These are phyloP conservation scores for Penicillium freii DNA, from an alignment of 2,329 filamentous ascomycete genomes.

Conservation along the genomic window DNA sequence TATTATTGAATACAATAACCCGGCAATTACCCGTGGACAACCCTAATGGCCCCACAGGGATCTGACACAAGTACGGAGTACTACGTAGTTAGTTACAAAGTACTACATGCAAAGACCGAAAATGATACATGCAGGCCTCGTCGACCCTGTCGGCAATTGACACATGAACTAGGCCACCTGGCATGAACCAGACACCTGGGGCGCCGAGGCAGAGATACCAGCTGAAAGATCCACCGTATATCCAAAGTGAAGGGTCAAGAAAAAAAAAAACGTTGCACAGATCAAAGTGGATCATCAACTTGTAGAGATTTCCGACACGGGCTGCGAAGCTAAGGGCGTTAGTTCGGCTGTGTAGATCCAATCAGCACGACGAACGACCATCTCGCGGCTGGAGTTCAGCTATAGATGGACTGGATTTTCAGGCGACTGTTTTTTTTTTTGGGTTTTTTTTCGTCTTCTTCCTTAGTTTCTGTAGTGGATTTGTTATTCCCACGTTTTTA, in stretches of 20 bases:
- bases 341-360: constrained; percentile 18
- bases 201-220: constrained; percentile 23
- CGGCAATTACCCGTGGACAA: no score
- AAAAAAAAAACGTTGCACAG: not conserved
- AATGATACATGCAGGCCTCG: not conserved
- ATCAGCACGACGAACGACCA: constrained; percentile 16
- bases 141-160: constrained; percentile 6
- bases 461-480: not conserved
- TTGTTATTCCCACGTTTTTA: not conserved
- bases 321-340: constrained; percentile 17
- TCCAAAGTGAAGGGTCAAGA: not conserved
- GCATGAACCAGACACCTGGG: constrained; percentile 20
- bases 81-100: not conserved
- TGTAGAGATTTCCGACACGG: constrained; percentile 1
- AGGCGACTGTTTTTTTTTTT: constrained; percentile 4
- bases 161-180: constrained; percentile 17
- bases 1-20: no score
- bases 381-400: constrained; percentile 23
- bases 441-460: not conserved
- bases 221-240: constrained; percentile 17
- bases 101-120: not conserved
- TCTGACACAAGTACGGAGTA: not conserved
- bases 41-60: constrained; percentile 4
- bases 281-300: constrained; percentile 5
- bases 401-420: constrained; percentile 13